A percentile compares a stretch with the other conserved stretches of the same genome.
Evolutionary conservation across 345 rosid genomes (phyloP).

Genomic region (Eucalyptus tenuipes): DNA sequence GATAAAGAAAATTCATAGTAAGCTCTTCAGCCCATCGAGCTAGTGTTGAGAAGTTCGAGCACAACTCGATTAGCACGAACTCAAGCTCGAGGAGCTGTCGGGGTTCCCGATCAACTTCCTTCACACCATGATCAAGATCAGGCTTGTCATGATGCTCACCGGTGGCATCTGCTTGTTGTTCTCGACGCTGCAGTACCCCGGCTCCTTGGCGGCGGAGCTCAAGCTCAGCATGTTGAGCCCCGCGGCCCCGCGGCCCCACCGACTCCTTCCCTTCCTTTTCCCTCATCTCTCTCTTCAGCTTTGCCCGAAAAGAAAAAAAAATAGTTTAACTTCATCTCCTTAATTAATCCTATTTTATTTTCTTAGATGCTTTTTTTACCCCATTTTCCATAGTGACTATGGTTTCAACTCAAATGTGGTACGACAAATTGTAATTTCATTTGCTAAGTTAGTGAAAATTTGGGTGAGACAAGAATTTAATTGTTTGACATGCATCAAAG

Average conservation of each 20-base stretch:
- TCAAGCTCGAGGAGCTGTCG: constrained; percentile 63
- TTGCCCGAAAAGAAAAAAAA: constrained; percentile 1
- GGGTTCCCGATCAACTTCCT: constrained; percentile 85
- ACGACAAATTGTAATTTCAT: neutral
- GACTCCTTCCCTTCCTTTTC: constrained; percentile 1
- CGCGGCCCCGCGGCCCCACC: constrained; percentile 22
- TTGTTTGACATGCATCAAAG: neutral
- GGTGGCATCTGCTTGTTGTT: constrained; percentile 63
- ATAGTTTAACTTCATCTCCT: neutral
- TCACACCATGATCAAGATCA: constrained; percentile 93
- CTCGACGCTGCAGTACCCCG: constrained; percentile 7
- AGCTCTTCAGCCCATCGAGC: neutral
- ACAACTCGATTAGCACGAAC: neutral
- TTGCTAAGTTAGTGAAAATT: neutral
- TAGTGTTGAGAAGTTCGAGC: neutral
- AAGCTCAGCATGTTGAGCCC: constrained; percentile 48
- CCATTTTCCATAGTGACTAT: neutral
- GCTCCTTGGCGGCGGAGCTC: constrained; percentile 29
- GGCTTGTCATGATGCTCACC: constrained; percentile 78
- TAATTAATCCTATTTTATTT: neutral
- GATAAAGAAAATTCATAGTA: neutral
- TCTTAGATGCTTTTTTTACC: neutral
- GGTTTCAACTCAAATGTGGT: neutral
- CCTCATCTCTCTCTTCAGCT: constrained; percentile 23
- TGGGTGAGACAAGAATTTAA: neutral